phyloP scores from a whole-genome alignment of 148 eudicot genomes.

The Silene uniflora region DNA sequence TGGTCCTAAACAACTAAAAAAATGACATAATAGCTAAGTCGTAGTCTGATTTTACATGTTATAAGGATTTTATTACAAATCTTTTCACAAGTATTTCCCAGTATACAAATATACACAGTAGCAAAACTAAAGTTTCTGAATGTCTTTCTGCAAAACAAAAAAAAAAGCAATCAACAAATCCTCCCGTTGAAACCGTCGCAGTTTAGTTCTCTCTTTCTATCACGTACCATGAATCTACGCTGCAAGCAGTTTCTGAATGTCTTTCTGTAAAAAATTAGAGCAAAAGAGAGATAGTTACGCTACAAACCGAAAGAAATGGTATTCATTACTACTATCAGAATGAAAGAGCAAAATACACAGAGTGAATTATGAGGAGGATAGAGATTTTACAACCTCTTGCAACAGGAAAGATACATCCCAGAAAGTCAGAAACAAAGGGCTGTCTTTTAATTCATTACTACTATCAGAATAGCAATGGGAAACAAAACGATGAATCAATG shows the following conservation, averaged over 20 bases:
- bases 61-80: not conserved
- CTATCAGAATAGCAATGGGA: not conserved
- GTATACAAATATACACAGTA: not conserved
- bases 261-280: conserved; percentile 52
- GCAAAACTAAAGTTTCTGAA: not conserved
- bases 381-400: no score
- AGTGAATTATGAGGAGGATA: no score
- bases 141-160: no score
- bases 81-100: not conserved
- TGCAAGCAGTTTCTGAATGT: conserved; percentile 67
- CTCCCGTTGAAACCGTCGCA: not conserved
- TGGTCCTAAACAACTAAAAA: not conserved
- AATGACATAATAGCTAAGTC: not conserved
- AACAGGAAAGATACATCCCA: no score
- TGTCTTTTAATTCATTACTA: not conserved
- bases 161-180: not conserved
- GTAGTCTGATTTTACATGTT: not conserved
- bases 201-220: not conserved
- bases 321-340: not conserved
- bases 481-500: not conserved
- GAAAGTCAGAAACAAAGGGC: no score
- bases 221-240: conserved; percentile 27
- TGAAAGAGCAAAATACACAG: no score
- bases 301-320: not conserved
- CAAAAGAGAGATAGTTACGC: not conserved